phyloP scores from a whole-genome alignment of 495 filamentous ascomycete genomes.

The Podospora anserina region DNA sequence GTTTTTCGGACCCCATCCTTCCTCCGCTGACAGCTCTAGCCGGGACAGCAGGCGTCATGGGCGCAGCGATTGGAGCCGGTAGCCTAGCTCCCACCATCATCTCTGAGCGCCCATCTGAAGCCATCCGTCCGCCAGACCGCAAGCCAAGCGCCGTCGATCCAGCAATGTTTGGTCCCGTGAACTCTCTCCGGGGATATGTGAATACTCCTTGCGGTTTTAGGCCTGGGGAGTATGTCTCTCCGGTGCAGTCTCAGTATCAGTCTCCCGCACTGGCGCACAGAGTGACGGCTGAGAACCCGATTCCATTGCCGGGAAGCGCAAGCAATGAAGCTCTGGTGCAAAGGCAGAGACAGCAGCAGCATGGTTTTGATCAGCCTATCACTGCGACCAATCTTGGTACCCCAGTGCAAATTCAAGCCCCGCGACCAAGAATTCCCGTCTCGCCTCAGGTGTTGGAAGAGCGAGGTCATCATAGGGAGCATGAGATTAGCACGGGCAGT shows the following conservation, averaged over 20 bases:
- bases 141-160: constrained; percentile 53
- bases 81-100: constrained; percentile 19
- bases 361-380: constrained; percentile 6
- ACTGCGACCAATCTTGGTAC: constrained; percentile 29
- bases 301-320: constrained; percentile 28
- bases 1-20: constrained; percentile 28
- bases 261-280: constrained; percentile 10
- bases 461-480: constrained; percentile 12
- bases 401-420: constrained; percentile 44
- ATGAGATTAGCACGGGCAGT: constrained; percentile 2
- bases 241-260: constrained; percentile 13
- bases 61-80: constrained; percentile 3
- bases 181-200: constrained; percentile 50
- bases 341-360: constrained; percentile 11
- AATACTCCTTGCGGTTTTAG: constrained; percentile 51
- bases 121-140: constrained; percentile 34
- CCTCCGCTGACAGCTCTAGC: constrained; percentile 1
- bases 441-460: constrained; percentile 44
- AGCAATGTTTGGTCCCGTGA: constrained; percentile 50
- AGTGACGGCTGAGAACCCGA: constrained; percentile 20
- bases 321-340: constrained; percentile 30
- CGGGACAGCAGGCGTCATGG: background rate
- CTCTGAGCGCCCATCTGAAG: constrained; percentile 28
- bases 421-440: constrained; percentile 42
- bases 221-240: constrained; percentile 25